These are phyloP conservation scores for Exutisphaerella laricina DNA, from an alignment of 2,329 filamentous ascomycete species.

Conservation along the genomic window DNA sequence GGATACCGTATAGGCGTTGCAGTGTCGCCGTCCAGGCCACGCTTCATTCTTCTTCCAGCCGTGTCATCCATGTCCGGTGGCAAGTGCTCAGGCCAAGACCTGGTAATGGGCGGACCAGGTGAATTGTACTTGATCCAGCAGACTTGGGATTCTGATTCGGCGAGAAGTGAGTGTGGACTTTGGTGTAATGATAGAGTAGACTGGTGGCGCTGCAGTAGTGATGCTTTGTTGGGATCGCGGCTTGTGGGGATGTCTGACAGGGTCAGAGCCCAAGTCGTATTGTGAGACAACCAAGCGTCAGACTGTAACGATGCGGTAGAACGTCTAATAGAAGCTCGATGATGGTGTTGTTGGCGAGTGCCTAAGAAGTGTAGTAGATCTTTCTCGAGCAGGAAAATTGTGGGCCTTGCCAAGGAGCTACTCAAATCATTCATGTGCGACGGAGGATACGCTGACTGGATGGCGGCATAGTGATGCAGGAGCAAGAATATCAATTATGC, in stretches of 20 bases:
- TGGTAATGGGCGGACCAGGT: not conserved
- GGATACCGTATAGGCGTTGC: slow-evolving; percentile 17
- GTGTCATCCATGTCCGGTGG: not conserved
- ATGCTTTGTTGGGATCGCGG: slow-evolving; percentile 6
- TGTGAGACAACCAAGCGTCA: slow-evolving; percentile 4
- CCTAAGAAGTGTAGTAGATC: slow-evolving; percentile 64
- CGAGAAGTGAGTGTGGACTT: no score
- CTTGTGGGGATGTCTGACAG: slow-evolving; percentile 12
- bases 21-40: slow-evolving; percentile 15
- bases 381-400: slow-evolving; percentile 9
- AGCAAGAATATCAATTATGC: not conserved
- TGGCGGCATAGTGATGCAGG: not conserved
- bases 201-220: not conserved
- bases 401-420: slow-evolving; percentile 7
- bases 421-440: slow-evolving; percentile 6
- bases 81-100: not conserved
- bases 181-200: no score
- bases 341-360: slow-evolving; percentile 46
- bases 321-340: slow-evolving; percentile 17
- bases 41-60: not conserved
- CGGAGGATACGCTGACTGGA: not conserved
- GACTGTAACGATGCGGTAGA: not conserved
- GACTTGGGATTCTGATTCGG: no score
- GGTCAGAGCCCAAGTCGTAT: slow-evolving; percentile 10
- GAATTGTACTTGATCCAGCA: no score